phyloP scores from a whole-genome alignment of 2,329 filamentous ascomycete genomes.

The Helotiales sp. region DNA sequence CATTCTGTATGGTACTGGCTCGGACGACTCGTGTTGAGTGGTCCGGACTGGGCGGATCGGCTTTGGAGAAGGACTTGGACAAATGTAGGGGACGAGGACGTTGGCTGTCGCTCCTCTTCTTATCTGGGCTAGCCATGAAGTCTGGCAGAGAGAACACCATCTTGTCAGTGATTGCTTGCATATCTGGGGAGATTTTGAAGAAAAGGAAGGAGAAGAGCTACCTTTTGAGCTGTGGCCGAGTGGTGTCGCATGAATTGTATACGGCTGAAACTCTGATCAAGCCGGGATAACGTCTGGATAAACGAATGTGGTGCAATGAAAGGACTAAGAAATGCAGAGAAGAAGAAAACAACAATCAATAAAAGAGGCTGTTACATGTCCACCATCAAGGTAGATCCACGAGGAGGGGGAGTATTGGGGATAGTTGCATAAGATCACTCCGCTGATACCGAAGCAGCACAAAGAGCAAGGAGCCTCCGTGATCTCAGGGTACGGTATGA shows the following conservation, averaged over 20 bases:
- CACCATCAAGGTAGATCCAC: slow-evolving; percentile 14
- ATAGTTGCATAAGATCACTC: slow-evolving; percentile 3
- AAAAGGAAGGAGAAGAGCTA: slow-evolving; percentile 7
- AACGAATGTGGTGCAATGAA: slow-evolving; percentile 27
- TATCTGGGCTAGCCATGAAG: slow-evolving; percentile 34
- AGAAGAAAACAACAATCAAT: slow-evolving; percentile 16
- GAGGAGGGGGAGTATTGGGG: slow-evolving; percentile 4
- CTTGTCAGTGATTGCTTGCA: slow-evolving; percentile 31
- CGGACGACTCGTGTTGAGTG: slow-evolving; percentile 24
- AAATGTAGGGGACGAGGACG: slow-evolving; percentile 36
- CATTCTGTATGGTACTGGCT: slow-evolving; percentile 36
- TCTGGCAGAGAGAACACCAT: slow-evolving; percentile 33
- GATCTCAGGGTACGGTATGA: slow-evolving; percentile 3
- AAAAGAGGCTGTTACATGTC: slow-evolving; percentile 24
- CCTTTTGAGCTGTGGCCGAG: slow-evolving; percentile 22
- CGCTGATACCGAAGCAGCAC: slow-evolving; percentile 15
- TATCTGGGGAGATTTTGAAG: slow-evolving; percentile 10
- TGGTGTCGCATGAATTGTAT: slow-evolving; percentile 31
- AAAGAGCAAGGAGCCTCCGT: background rate
- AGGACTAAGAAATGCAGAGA: slow-evolving; percentile 14
- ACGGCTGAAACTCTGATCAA: slow-evolving; percentile 32
- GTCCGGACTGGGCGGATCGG: slow-evolving; percentile 31
- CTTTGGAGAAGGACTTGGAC: slow-evolving; percentile 41
- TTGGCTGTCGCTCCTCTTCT: slow-evolving; percentile 25
- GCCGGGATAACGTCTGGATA: slow-evolving; percentile 23